Base-by-base conservation (phyloP, 2,329 filamentous ascomycete species). In the Pestalotiopsis sp. region DNA sequence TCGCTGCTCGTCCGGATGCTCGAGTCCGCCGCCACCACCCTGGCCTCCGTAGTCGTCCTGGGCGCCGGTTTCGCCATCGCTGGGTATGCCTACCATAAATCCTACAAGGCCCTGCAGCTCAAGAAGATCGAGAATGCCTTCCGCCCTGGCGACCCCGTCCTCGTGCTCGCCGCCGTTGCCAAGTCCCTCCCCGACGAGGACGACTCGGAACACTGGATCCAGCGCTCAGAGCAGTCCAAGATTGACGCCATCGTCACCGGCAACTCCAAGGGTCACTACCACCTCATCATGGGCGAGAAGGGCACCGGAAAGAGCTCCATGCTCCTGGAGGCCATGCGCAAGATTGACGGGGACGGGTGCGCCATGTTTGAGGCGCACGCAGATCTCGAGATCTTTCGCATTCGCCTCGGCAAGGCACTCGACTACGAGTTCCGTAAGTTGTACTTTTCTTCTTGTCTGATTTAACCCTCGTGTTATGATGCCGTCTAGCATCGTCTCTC, bases 301-400 rank as follows among this genome's bases (percentile, higher is more conserved):
- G 96, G 96, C 4, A 97, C 93, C 0, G 96, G 96, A 6, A 99
- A 99, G 84, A 97, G 93, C 70, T 97, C 93, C 73, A 98, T 99
- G 96, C 83, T 99, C 41, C 75, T 67, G 14, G 94, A 98, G 78
- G 93, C 94, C 9, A 99, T 99, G 95, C 90, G 91, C 66, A 97
- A 97, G 79, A 91, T 95, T 68, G 89, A 97, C 71, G 96, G 94
- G 4, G 92, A 96, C 70, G 93, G 93, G 25, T 91, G 95, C 59
- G 92, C 95, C 73, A 97, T 99, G 93, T 93, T 98, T 76, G 96
- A 99, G 81, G 95, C 95, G 1, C 96, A 99, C 80, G 92, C 94
- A 4, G 95, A 99, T 79, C 87, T 95, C 1, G 96, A 99, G 76
- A 97, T 99, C 69, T 97, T 99, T 79, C 92, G 96, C 20, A 92